A percentile compares a stretch with the other conserved stretches of the same genome.
Evolutionary conservation across 2,329 filamentous ascomycete species (phyloP).

Genomic region (Chrysosphaeria jannelii): DNA sequence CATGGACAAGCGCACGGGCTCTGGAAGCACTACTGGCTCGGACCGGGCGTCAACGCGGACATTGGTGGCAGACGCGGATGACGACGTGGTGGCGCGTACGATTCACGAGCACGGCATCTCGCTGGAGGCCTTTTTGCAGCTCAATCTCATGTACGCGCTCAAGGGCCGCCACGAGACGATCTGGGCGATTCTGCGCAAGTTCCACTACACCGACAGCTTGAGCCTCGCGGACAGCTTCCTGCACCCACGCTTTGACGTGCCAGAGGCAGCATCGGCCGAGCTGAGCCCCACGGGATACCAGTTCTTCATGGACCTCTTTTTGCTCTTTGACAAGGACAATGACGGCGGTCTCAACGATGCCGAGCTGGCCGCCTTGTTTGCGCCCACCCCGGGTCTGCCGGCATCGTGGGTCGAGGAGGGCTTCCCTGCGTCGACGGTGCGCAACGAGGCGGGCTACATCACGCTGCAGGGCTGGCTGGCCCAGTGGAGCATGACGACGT

Average conservation of each 20-base stretch:
- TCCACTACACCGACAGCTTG: constrained; percentile 86
- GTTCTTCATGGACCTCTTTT: constrained; percentile 89
- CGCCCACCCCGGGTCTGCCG: constrained; percentile 72
- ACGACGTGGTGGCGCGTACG: too few relatives aligned
- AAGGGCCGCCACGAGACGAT: constrained; percentile 95
- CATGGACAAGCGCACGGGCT: constrained; percentile 16
- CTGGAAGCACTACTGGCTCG: constrained; percentile 33
- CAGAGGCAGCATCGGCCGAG: constrained; percentile 74
- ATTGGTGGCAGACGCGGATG: too few relatives aligned
- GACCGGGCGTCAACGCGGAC: constrained; percentile 18
- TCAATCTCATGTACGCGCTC: constrained; percentile 91
- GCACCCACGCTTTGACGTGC: constrained; percentile 80
- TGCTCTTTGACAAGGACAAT: constrained; percentile 90
- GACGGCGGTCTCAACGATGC: constrained; percentile 73
- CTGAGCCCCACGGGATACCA: constrained; percentile 73
- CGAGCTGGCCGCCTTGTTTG: constrained; percentile 65
- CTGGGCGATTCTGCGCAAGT: constrained; percentile 86
- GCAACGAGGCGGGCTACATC: constrained; percentile 83
- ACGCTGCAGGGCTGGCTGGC: constrained; percentile 94
- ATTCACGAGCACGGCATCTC: constrained; percentile 37
- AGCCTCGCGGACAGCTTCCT: constrained; percentile 76
- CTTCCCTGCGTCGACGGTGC: constrained; percentile 80
- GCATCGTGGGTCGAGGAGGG: constrained; percentile 62
- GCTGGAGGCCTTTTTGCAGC: constrained; percentile 51
- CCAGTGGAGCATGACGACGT: constrained; percentile 99